phyloP scores from a whole-genome alignment of 2,329 filamentous ascomycete genomes.

The Alternaria atra region DNA sequence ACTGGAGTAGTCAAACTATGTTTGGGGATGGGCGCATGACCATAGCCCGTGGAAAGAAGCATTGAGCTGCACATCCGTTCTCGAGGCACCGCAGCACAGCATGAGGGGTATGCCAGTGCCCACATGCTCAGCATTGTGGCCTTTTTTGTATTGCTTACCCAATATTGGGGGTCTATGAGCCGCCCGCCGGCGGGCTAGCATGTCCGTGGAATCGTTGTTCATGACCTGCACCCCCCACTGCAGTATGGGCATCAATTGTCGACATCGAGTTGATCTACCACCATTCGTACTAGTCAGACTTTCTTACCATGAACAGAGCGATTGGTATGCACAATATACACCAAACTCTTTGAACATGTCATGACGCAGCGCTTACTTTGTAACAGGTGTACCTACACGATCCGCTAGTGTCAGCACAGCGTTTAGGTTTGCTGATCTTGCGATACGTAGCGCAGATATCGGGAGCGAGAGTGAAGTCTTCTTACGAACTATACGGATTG shows the following conservation, averaged over 20 bases:
- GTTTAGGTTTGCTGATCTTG: slow-evolving; percentile 37
- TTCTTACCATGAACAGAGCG: neutral
- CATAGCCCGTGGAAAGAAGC: neutral
- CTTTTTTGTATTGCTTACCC: neutral
- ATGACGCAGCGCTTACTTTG: neutral
- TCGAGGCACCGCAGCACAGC: neutral
- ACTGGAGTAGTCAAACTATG: neutral
- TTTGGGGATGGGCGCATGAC: neutral
- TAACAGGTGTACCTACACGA: neutral
- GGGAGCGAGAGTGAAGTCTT: slow-evolving; percentile 38
- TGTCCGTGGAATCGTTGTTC: neutral
- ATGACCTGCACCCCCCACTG: neutral
- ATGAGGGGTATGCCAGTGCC: neutral
- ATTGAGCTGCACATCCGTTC: neutral
- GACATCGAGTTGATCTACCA: neutral
- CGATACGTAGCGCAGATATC: slow-evolving; percentile 30
- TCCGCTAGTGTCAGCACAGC: slow-evolving; percentile 29
- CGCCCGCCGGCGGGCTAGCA: slow-evolving; percentile 1
- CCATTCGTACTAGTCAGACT: neutral
- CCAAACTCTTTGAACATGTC: neutral
- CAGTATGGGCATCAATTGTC: neutral
- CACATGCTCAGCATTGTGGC: slow-evolving; percentile 9
- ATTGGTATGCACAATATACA: neutral
- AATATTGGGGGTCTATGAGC: slow-evolving; percentile 9
- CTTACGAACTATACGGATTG: slow-evolving; percentile 34